Evolutionary conservation across 176 grass and related monocot genomes (phyloP), one percentile per base, ranked within the genome.

Genomic region (Luzula sylvatica): DNA sequence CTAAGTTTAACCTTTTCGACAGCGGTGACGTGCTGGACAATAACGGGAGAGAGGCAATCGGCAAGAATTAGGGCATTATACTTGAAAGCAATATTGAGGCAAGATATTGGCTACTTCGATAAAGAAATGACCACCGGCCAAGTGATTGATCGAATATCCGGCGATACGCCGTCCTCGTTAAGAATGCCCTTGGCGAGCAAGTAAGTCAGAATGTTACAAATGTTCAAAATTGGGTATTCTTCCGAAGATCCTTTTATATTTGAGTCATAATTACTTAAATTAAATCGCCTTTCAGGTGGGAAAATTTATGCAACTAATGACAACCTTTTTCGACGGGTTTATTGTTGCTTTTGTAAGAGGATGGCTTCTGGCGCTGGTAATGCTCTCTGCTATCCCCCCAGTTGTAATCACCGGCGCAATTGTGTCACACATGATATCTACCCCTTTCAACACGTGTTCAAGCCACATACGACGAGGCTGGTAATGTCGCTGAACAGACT

Each of bases 341-440:
- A 44, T 80, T 14, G 48, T 94, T 39, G 75, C 88, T 70, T 87
- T 94, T 66, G 43, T 55, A 18, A 87, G 70, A 83, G 88, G 88
- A 58, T 87, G 82, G 88, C 83, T 94, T 65, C 62, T 87, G 22
- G 15, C 88, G 38, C 75, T 94, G 56, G 88, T 94, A 15, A 80
- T 87, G 88, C 58, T 87, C 14, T 78, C 88, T 11, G 50, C 68
- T 58, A 81, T 94, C 38, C 83, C 83, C 60, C 72, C 69, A 38
- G 35, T 83, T 38, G 38, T 32, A 13, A 7, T 81, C 11, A 75
- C 72, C 0, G 72, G 71, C 52, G 75, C 44, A 38, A 35, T 50
- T 12, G 62, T 87, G 19, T 61, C 75, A 46, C 76, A 46, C 56
- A 6, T 78, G 46, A 57, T 80, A 53, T 68, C 79, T 22, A 80